Conservation (phyloP, 495 filamentous ascomycete genomes). For the Annulohypoxylon moriforme region DNA sequence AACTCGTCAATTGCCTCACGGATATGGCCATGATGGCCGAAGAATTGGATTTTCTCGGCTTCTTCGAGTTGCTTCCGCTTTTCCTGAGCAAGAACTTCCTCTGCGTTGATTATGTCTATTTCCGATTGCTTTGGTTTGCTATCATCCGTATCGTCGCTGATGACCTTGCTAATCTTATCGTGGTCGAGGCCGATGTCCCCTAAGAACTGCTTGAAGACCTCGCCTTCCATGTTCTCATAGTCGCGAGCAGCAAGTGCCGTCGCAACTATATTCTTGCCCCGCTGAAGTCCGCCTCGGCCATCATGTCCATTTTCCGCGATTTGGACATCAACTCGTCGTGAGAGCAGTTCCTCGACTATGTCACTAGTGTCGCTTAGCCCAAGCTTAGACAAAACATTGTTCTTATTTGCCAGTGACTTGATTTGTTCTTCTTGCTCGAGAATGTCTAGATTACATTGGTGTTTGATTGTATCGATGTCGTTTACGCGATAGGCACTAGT, state of each 20-base stretch:
- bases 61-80: conserved; percentile 10
- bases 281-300: conserved; percentile 26
- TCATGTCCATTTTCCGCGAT: conserved; percentile 29
- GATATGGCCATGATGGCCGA: conserved; percentile 42
- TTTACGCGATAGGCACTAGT: background rate
- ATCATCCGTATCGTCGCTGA: conserved; percentile 6
- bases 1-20: conserved; percentile 54
- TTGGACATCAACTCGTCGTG: conserved; percentile 19
- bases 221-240: conserved; percentile 20
- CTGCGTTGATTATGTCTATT: conserved; percentile 14
- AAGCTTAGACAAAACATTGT: conserved; percentile 22
- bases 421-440: conserved; percentile 41
- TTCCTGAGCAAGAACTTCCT: conserved; percentile 19
- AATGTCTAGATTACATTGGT: conserved; percentile 42
- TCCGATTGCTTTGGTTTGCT: too few species aligned
- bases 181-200: conserved; percentile 29
- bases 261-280: conserved; percentile 26
- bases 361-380: conserved; percentile 32
- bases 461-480: conserved; percentile 33
- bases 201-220: conserved; percentile 38
- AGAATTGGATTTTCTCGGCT: conserved; percentile 43
- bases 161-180: conserved; percentile 23
- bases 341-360: conserved; percentile 27
- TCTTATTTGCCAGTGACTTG: conserved; percentile 3
- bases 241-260: conserved; percentile 20